Conservation (phyloP, 805 yeast species). For the Limtongozyma cylindracea region DNA sequence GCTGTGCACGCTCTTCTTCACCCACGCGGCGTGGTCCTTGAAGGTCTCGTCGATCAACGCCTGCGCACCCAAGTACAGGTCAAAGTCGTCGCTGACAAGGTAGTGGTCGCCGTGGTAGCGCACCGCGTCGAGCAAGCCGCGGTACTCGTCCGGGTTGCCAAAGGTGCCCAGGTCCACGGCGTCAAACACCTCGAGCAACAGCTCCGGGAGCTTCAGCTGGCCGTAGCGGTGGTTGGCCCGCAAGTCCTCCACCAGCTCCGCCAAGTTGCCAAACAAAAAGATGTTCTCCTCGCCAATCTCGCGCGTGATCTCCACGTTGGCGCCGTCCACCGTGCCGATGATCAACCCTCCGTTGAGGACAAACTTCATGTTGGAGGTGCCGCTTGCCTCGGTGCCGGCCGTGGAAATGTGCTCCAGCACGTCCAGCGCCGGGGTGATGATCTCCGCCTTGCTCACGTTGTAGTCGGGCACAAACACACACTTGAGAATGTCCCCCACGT, state of each 20-base stretch:
- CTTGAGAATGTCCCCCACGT: constrained; percentile 51
- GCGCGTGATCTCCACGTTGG: constrained; percentile 83
- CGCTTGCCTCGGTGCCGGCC: constrained; percentile 94
- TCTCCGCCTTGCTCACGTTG: constrained; percentile 84
- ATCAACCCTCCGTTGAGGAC: constrained; percentile 85
- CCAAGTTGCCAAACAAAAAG: constrained; percentile 73
- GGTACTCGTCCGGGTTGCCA: constrained; percentile 45
- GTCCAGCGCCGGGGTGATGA: constrained; percentile 76
- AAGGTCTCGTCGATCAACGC: constrained; percentile 52
- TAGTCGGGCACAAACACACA: constrained; percentile 82
- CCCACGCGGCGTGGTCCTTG: constrained; percentile 45
- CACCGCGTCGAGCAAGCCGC: constrained; percentile 42
- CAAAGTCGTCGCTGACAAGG: constrained; percentile 75
- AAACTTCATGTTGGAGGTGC: constrained; percentile 90
- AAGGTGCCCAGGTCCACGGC: constrained; percentile 46
- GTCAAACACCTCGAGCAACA: constrained; percentile 33
- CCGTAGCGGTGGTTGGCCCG: constrained; percentile 50
- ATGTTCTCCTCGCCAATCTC: constrained; percentile 88
- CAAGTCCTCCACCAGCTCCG: constrained; percentile 69
- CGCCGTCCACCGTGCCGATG: constrained; percentile 93
- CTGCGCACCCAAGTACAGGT: constrained; percentile 67
- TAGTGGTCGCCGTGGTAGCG: constrained; percentile 63
- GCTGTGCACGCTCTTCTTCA: constrained; percentile 43
- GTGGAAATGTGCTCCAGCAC: constrained; percentile 86
- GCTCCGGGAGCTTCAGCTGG: constrained; percentile 30